phyloP scores from a whole-genome alignment of 2,329 filamentous ascomycete species.

The Emergomyces pasteurianus region DNA sequence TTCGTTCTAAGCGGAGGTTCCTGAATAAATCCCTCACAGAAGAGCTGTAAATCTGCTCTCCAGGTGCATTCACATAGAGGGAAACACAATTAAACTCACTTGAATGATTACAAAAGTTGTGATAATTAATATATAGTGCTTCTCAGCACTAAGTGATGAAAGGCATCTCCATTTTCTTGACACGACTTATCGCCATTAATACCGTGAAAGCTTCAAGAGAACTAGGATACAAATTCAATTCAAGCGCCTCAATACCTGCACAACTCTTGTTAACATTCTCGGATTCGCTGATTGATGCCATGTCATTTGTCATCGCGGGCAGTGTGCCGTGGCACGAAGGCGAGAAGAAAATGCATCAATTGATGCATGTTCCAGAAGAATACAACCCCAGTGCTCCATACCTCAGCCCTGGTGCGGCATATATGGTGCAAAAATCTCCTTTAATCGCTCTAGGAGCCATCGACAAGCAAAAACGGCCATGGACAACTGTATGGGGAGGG shows the following conservation, averaged over 20 bases:
- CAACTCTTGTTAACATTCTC: not conserved
- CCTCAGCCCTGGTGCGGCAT: slow-evolving; percentile 49
- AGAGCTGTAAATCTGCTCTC: not conserved
- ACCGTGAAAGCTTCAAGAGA: not conserved
- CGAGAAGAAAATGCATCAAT: slow-evolving; percentile 52
- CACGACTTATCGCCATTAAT: not conserved
- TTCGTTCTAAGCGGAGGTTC: not conserved
- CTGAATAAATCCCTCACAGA: not conserved
- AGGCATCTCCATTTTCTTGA: not conserved
- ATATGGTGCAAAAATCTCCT: slow-evolving; percentile 50
- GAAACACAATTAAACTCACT: not conserved
- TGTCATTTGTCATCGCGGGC: slow-evolving; percentile 15
- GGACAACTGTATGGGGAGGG: slow-evolving; percentile 72
- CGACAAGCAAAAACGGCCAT: slow-evolving; percentile 53
- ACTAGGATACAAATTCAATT: not conserved
- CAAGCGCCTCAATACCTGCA: not conserved
- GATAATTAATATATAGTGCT: not conserved
- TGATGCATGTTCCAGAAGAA: slow-evolving; percentile 45
- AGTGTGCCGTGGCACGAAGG: slow-evolving; percentile 47
- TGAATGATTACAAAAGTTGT: not conserved
- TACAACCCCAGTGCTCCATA: slow-evolving; percentile 57
- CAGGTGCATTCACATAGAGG: not conserved
- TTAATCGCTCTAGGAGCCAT: slow-evolving; percentile 63
- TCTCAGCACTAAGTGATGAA: not conserved
- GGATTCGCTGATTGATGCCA: not conserved